Percentiles rank a stretch among this genome's conserved stretches.
Evolutionary conservation across 345 rosid genomes (phyloP).

Genomic region (Physaria fendleri): DNA sequence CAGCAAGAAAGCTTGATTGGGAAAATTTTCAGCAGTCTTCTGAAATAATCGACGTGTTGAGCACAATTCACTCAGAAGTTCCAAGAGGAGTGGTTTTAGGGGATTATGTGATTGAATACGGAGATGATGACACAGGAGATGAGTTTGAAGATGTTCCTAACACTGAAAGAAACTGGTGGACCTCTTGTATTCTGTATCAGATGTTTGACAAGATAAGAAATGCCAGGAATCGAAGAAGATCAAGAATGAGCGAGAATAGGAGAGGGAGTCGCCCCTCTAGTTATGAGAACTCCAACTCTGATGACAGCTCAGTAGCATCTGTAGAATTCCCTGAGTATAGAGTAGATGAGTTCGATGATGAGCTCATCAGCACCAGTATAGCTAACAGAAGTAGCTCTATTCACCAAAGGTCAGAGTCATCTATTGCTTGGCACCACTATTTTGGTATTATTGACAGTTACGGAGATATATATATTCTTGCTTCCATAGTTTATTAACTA

Average conservation of each 20-base stretch:
- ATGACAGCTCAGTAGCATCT: slow-evolving; percentile 86
- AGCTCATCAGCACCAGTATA: slow-evolving; percentile 46
- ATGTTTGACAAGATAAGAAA: slow-evolving; percentile 83
- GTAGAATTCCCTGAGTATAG: slow-evolving; percentile 71
- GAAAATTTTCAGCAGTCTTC: slow-evolving; percentile 97
- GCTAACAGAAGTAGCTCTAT: slow-evolving; percentile 55
- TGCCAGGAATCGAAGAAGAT: slow-evolving; percentile 79
- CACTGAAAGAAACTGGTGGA: slow-evolving; percentile 88
- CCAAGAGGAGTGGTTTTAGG: slow-evolving; percentile 95
- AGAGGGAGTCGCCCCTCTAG: slow-evolving; percentile 67
- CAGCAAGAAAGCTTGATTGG: slow-evolving; percentile 91
- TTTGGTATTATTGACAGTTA: not conserved
- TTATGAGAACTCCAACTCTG: slow-evolving; percentile 72
- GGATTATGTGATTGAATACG: slow-evolving; percentile 94
- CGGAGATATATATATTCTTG: not conserved
- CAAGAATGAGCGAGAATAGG: slow-evolving; percentile 64
- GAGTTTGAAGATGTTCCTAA: slow-evolving; percentile 82
- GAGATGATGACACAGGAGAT: slow-evolving; percentile 80
- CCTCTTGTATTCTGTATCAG: slow-evolving; percentile 84
- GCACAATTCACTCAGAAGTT: slow-evolving; percentile 95
- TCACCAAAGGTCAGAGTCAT: slow-evolving; percentile 60
- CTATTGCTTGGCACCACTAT: not conserved
- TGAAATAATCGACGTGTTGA: slow-evolving; percentile 87
- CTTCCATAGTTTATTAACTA: not conserved
- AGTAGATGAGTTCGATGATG: slow-evolving; percentile 83